Base-by-base conservation (phyloP, 148 eudicot species). In the Cornus florida region DNA sequence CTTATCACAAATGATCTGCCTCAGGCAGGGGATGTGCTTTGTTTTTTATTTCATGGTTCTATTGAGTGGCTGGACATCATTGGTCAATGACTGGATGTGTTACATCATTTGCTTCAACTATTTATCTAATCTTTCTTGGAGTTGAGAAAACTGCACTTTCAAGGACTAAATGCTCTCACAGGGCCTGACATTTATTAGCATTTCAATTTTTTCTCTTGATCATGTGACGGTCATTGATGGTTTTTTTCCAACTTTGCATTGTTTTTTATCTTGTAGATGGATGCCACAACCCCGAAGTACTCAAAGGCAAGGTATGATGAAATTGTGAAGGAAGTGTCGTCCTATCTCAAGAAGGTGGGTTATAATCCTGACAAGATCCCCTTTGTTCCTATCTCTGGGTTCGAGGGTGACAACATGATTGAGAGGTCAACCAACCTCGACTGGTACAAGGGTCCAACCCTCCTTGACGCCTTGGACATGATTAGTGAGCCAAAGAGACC, bases 361-460 rank as follows among this genome's bases (percentile, higher is more conserved):
- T 82, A 82, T 70, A 82, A 82, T 73, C 84, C 84, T 33, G 84
- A 82, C 17, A 82, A 82, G 64, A 77, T 82, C 69, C 84, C 84
- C 4, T 82, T 82, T 28, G 84, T 82, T 43, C 84, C 84, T 6
- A 82, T 82, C 24, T 82, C 84, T 23, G 84, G 84, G 24, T 82
- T 82, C 73, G 84, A 82, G 74, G 84, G 84, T 72, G 84, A 82
- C 57, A 82, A 82, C 81, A 82, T 82, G 84, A 82, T 82, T 60
- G 84, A 82, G 77, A 82, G 84, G 77, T 82, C 84, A 50, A 77
- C 81, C 77, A 82, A 82, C 81, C 84, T 82, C 1, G 84, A 82
- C 74, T 82, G 84, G 84, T 82, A 82, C 81, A 82, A 82, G 84
- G 84, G 84, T 13, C 84, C 84, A 48, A 82, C 84, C 74, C 74